A percentile compares a stretch with the other conserved stretches of the same genome.
Evolutionary conservation across 2,329 filamentous ascomycete species (phyloP).

Genomic region (Fusarium mundagurra): DNA sequence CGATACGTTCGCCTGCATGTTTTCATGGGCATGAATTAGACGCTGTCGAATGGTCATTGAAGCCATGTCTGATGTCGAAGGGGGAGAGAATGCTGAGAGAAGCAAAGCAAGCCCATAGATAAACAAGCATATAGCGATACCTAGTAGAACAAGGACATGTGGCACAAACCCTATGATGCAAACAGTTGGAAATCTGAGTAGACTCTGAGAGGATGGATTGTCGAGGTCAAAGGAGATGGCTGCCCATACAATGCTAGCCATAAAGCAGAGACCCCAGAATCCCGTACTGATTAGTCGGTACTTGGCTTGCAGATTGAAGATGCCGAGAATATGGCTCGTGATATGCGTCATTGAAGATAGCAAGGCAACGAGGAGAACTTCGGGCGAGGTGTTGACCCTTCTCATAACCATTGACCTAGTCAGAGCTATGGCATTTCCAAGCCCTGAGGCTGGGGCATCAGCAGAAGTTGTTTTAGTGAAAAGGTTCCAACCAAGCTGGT

Average conservation of each 20-base stretch:
- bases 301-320: constrained; percentile 80
- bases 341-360: constrained; percentile 91
- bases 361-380: constrained; percentile 85
- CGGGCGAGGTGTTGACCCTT: constrained; percentile 86
- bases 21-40: constrained; percentile 77
- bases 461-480: constrained; percentile 61
- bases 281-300: constrained; percentile 88
- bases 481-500: constrained; percentile 77
- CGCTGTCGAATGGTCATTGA: constrained; percentile 64
- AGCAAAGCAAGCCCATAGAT: constrained; percentile 84
- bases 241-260: constrained; percentile 84
- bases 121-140: constrained; percentile 77
- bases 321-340: constrained; percentile 82
- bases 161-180: constrained; percentile 96
- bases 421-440: constrained; percentile 56
- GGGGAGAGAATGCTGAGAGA: constrained; percentile 68
- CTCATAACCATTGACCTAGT: constrained; percentile 76
- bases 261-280: constrained; percentile 91
- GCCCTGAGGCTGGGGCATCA: constrained; percentile 33
- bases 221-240: constrained; percentile 70
- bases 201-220: constrained; percentile 68
- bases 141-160: constrained; percentile 85
- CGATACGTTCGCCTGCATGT: constrained; percentile 92
- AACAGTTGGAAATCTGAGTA: constrained; percentile 90
- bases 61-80: constrained; percentile 41